Evolutionary conservation across 805 yeast genomes (phyloP), one percentile per base, ranked within the genome.

Genomic region (Metschnikowia gelsemii): DNA sequence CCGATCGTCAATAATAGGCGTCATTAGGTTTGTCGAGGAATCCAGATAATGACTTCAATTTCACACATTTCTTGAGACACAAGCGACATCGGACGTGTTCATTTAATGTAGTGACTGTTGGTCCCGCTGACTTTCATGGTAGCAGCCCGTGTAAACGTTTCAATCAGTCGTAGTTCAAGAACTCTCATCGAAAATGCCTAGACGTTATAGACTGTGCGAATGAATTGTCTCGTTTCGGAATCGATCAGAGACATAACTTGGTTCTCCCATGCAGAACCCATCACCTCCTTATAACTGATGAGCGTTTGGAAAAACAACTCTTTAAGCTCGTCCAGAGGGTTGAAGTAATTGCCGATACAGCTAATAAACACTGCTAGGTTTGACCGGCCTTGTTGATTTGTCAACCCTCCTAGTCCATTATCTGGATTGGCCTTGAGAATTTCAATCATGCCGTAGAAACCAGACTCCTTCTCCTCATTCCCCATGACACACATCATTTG

Each of bases 391-490:
- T 69, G 70, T 13, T 62, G 62, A 46, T 69, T 76, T 23, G 65
- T 59, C 35, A 69, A 59, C 2, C 70, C 72, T 0, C 78, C 73
- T 33, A 87, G 64, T 0, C 81, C 84, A 22, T 56, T 59, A 24
- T 75, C 72, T 2, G 96, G 96, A 55, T 84, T 82, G n/a, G 64
- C 59, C 26, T 73, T 71, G 13, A 91, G 68, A 22, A 81, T 75
- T 42, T 76, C 77, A 57, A 89, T 74, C 80, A 93, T 84, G 2
- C 99, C 99, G 52, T 74, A 73, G 58, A 85, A 87, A 2, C 95
- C 84, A 8, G 89, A 75, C 48, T 87, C 95, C 64, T 93, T 93
- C 61, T 93, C 99, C 39, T 82, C 85, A 43, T 89, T 82, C 50
- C 87, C 93, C 31, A 79, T 82, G 40, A 88, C 68, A 47, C 76